A percentile compares a stretch with the other conserved stretches of the same genome.
phyloP scores from a whole-genome alignment of 768 basidiomycete genomes.

The Russula olivacea region DNA sequence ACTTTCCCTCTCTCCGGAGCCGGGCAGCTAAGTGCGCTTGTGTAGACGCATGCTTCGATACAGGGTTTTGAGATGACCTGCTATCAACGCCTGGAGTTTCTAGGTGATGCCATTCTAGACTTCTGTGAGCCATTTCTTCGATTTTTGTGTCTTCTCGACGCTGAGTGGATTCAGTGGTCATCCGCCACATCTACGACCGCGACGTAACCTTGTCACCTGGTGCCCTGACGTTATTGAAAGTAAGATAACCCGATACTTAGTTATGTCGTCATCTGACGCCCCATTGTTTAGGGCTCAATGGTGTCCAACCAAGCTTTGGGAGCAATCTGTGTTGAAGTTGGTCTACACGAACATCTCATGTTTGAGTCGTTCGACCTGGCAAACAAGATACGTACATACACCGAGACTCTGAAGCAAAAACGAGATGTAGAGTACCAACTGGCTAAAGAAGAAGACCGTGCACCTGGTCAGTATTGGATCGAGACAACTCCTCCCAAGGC shows the following conservation, averaged over 20 bases:
- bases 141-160: conserved; percentile 11
- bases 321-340: conserved; percentile 65
- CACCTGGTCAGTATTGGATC: conserved; percentile 71
- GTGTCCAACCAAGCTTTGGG: conserved; percentile 76
- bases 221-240: conserved; percentile 75
- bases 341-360: conserved; percentile 56
- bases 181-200: conserved; percentile 61
- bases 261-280: conserved; percentile 1
- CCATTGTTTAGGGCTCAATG: conserved; percentile 62
- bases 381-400: conserved; percentile 49
- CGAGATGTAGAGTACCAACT: conserved; percentile 42
- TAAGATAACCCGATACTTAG: conserved; percentile 25
- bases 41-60: conserved; percentile 62
- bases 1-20: not conserved
- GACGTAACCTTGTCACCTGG: conserved; percentile 65
- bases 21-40: not conserved
- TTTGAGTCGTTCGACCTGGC: conserved; percentile 51
- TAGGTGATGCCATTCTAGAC: conserved; percentile 83
- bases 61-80: conserved; percentile 50
- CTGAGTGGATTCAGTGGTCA: conserved; percentile 48
- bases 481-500: conserved; percentile 77
- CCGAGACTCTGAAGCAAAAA: conserved; percentile 40
- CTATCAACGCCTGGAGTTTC: conserved; percentile 76
- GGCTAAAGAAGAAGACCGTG: conserved; percentile 45
- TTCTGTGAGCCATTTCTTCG: conserved; percentile 48